phyloP scores from a whole-genome alignment of 2,329 filamentous ascomycete species.

The Anisogramma anomala region DNA sequence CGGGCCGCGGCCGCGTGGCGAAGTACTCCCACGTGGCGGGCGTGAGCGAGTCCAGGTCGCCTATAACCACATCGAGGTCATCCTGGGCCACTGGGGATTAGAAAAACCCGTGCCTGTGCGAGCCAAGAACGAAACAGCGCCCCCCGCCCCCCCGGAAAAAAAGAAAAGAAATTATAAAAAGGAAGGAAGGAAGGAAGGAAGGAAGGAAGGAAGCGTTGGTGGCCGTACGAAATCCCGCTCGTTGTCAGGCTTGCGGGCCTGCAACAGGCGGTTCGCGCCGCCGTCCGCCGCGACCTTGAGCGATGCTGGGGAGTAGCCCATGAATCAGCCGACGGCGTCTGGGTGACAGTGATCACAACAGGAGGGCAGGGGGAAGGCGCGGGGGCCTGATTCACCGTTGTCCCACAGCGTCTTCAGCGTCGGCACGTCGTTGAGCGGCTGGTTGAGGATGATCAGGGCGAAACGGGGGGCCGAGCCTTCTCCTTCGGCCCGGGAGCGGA shows the following conservation, averaged over 20 bases:
- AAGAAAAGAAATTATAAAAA: neutral
- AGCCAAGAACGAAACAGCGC: too few species aligned
- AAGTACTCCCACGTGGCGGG: conserved; percentile 56
- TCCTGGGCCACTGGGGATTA: conserved; percentile 35
- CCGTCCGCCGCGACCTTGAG: conserved; percentile 78
- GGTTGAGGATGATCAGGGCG: conserved; percentile 40
- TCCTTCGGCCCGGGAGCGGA: conserved; percentile 10
- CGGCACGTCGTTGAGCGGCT: conserved; percentile 34
- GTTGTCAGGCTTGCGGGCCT: conserved; percentile 21
- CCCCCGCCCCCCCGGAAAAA: too few species aligned
- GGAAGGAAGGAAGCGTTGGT: neutral
- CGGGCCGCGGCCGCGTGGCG: conserved; percentile 31
- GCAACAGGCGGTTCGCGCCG: conserved; percentile 66
- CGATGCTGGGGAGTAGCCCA: too few species aligned
- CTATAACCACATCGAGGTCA: conserved; percentile 63
- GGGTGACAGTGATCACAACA: too few species aligned
- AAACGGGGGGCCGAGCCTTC: conserved; percentile 18
- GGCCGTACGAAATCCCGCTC: conserved; percentile 27
- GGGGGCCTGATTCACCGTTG: conserved; percentile 28
- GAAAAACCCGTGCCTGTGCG: too few species aligned
- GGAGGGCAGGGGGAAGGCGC: too few species aligned
- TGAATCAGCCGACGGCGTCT: too few species aligned
- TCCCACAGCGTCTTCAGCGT: conserved; percentile 40
- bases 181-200: neutral
- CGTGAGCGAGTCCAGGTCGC: conserved; percentile 78